Percentiles rank a stretch among this genome's conserved stretches.
phyloP scores from a whole-genome alignment of 176 grass and related monocot genomes.

The Zea luxurians region DNA sequence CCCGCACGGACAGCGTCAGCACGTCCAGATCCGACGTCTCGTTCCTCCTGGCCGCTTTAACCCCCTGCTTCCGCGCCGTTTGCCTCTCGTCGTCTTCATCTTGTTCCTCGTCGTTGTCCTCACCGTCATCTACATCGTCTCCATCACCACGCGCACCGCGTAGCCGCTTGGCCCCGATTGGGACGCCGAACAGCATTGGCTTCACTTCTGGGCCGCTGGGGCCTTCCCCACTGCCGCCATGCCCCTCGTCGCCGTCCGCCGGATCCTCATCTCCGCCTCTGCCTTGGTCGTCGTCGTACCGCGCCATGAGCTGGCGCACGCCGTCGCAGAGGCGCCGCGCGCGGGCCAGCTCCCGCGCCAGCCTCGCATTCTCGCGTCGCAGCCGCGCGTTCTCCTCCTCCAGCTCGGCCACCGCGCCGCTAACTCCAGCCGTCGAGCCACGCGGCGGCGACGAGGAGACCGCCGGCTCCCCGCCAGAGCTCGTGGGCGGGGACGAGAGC shows the following conservation, averaged over 20 bases:
- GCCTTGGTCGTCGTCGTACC: constrained; percentile 40
- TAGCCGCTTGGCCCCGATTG: constrained; percentile 52
- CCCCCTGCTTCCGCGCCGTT: constrained; percentile 1
- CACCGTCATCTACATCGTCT: background rate
- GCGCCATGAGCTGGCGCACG: constrained; percentile 60
- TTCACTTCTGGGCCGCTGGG: background rate
- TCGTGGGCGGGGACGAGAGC: constrained; percentile 49
- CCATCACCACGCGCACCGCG: constrained; percentile 5
- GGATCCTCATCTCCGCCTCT: constrained; percentile 17
- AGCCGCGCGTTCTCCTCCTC: constrained; percentile 79
- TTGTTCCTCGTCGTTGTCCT: constrained; percentile 24
- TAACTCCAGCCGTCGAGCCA: background rate
- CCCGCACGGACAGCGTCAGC: constrained; percentile 54
- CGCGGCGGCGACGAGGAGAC: constrained; percentile 49
- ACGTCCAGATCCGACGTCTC: constrained; percentile 45
- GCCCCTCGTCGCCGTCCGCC: constrained; percentile 7
- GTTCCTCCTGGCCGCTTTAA: constrained; percentile 23
- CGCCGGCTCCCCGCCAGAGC: constrained; percentile 64
- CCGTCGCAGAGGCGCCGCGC: constrained; percentile 63
- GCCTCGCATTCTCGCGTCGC: constrained; percentile 69
- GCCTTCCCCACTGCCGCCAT: background rate
- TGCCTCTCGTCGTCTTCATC: constrained; percentile 37
- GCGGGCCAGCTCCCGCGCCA: constrained; percentile 67
- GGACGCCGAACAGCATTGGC: constrained; percentile 63
- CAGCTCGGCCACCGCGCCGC: constrained; percentile 45